Conservation (phyloP, 2,329 filamentous ascomycete species). For the Aspergillus neotritici region DNA sequence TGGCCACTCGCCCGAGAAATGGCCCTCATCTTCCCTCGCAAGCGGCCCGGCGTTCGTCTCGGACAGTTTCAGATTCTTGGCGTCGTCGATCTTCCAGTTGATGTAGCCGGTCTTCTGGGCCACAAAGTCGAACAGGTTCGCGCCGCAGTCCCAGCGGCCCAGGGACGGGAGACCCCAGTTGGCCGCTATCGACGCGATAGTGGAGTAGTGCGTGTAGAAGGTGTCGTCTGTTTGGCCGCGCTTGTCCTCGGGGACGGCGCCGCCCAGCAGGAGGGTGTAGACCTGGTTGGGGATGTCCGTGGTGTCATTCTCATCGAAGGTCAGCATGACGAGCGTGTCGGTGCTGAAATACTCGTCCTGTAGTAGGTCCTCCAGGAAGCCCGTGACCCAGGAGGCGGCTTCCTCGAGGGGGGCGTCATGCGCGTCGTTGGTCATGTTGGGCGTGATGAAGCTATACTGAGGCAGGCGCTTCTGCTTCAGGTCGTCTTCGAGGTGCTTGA, state of each 20-base stretch:
- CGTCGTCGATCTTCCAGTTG: slow-evolving; percentile 35
- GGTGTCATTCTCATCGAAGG: slow-evolving; percentile 75
- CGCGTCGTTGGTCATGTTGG: slow-evolving; percentile 59
- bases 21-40: slow-evolving; percentile 20
- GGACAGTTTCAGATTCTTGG: slow-evolving; percentile 47
- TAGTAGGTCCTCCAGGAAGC: slow-evolving; percentile 66
- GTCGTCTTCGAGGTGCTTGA: slow-evolving; percentile 64
- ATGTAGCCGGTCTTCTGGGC: slow-evolving; percentile 56
- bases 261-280: slow-evolving; percentile 67
- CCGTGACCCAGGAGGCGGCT: slow-evolving; percentile 62
- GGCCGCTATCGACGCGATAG: slow-evolving; percentile 59
- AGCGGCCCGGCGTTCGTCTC: slow-evolving; percentile 48
- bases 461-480: slow-evolving; percentile 59
- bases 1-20: slow-evolving; percentile 25
- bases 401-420: slow-evolving; percentile 68
- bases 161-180: slow-evolving; percentile 67
- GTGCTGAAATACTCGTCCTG: slow-evolving; percentile 66
- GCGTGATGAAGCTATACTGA: slow-evolving; percentile 57
- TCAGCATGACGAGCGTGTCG: slow-evolving; percentile 70
- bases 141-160: slow-evolving; percentile 66
- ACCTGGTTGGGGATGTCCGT: slow-evolving; percentile 63
- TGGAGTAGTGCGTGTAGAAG: slow-evolving; percentile 72
- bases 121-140: slow-evolving; percentile 61
- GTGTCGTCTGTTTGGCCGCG: slow-evolving; percentile 62
- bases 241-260: slow-evolving; percentile 58